Conservation (phyloP, 129 eudicot genomes). For the Flaveria ramosissima region DNA sequence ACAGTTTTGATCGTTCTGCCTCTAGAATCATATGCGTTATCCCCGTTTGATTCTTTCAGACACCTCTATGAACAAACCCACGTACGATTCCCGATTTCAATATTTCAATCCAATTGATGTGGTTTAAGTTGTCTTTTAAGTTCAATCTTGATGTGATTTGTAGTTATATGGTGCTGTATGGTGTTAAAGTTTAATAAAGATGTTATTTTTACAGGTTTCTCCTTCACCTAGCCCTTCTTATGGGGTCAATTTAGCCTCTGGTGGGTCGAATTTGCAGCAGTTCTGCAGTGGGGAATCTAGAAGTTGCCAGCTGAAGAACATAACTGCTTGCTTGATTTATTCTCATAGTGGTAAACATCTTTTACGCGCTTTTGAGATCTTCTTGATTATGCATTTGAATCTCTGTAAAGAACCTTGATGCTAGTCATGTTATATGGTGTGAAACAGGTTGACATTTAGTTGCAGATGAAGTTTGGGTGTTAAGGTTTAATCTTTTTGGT, state of each 20-base stretch:
- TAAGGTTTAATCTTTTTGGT: neutral
- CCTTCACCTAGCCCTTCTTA: slow-evolving; percentile 53
- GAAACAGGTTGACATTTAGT: neutral
- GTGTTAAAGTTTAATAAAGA: too few species aligned
- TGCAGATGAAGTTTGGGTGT: too few species aligned
- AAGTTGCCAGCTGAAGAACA: slow-evolving; percentile 39
- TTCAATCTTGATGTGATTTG: slow-evolving; percentile 2
- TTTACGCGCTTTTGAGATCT: neutral
- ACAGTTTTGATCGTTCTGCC: slow-evolving; percentile 26
- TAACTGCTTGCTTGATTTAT: slow-evolving; percentile 52
- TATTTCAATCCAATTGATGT: neutral
- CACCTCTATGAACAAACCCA: slow-evolving; percentile 20
- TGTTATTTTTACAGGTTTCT: slow-evolving; percentile 35
- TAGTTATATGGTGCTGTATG: neutral
- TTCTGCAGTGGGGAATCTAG: slow-evolving; percentile 37
- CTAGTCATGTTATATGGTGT: neutral
- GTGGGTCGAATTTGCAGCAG: slow-evolving; percentile 23
- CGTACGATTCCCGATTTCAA: slow-evolving; percentile 4
- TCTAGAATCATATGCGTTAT: slow-evolving; percentile 19
- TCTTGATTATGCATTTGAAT: slow-evolving; percentile 5
- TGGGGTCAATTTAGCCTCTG: slow-evolving; percentile 20
- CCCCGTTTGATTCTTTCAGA: slow-evolving; percentile 27
- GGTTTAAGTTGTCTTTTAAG: neutral
- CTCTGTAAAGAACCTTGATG: neutral
- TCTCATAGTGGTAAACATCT: slow-evolving; percentile 37